Percentiles rank a stretch among this genome's conserved stretches.
phyloP scores from a whole-genome alignment of 805 yeast genomes.

The Komagataella ulmi region DNA sequence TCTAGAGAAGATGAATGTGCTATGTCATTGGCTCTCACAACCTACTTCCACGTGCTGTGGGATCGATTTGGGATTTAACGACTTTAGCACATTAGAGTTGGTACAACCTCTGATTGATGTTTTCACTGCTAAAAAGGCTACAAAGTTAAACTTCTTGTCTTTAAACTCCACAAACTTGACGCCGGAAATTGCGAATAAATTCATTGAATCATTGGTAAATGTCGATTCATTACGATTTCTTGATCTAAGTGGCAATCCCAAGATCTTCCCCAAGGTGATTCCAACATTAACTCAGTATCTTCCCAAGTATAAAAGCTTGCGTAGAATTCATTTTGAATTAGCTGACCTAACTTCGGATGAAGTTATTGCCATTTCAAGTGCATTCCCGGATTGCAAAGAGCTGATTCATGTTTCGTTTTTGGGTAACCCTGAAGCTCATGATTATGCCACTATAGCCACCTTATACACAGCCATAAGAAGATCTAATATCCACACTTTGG shows the following conservation, averaged over 20 bases:
- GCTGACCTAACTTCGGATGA: constrained; percentile 33
- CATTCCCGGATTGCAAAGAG: constrained; percentile 31
- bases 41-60: constrained; percentile 35
- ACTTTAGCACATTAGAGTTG: constrained; percentile 31
- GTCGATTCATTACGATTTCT: constrained; percentile 30
- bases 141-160: constrained; percentile 34
- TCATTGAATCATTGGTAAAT: constrained; percentile 22
- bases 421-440: constrained; percentile 32
- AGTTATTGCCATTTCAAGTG: constrained; percentile 32
- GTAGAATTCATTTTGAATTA: constrained; percentile 41
- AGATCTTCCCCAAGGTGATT: constrained; percentile 35
- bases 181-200: constrained; percentile 22
- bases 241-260: constrained; percentile 40
- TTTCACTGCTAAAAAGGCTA: constrained; percentile 17
- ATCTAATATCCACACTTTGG: constrained; percentile 36
- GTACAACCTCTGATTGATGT: constrained; percentile 27
- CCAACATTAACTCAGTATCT: constrained; percentile 27
- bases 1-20: constrained; percentile 22
- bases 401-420: constrained; percentile 39
- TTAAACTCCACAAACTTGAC: constrained; percentile 35
- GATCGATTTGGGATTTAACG: constrained; percentile 42
- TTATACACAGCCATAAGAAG: constrained; percentile 35
- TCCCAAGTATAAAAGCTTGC: constrained; percentile 29
- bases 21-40: constrained; percentile 34
- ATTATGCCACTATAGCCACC: constrained; percentile 29